Percentiles rank a stretch among this genome's conserved stretches.
phyloP scores from a whole-genome alignment of 441 rosid species.

The Caryocar brasiliense region DNA sequence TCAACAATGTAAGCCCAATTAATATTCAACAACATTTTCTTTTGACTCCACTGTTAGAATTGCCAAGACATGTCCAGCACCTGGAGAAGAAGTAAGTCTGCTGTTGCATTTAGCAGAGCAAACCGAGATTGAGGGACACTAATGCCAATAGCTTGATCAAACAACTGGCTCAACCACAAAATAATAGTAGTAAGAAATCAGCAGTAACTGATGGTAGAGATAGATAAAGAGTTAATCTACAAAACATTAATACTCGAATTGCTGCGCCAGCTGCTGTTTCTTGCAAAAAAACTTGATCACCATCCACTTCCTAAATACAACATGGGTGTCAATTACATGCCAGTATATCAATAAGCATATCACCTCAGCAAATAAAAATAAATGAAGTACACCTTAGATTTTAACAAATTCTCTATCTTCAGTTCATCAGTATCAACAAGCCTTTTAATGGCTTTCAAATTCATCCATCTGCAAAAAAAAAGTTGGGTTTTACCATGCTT shows the following conservation, averaged over 20 bases:
- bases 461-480: constrained; percentile 39
- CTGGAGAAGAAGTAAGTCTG: constrained; percentile 54
- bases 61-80: constrained; percentile 17
- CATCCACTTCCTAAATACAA: constrained; percentile 21
- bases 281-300: constrained; percentile 14
- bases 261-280: constrained; percentile 30
- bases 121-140: constrained; percentile 36
- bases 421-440: constrained; percentile 39
- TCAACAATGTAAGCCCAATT: not conserved
- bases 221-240: not conserved
- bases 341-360: not conserved
- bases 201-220: not conserved
- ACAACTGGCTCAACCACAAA: constrained; percentile 28
- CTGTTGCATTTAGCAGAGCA: constrained; percentile 40
- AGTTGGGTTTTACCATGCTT: not conserved
- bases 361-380: not conserved
- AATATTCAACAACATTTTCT: constrained; percentile 1
- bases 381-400: constrained; percentile 20
- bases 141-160: constrained; percentile 36
- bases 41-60: not conserved
- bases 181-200: not conserved
- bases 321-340: not conserved
- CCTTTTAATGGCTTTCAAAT: constrained; percentile 43
- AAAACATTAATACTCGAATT: constrained; percentile 21
- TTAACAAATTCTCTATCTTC: constrained; percentile 20